Conservation (phyloP, 179 eudicot genomes). For the Beta lomatogona region DNA sequence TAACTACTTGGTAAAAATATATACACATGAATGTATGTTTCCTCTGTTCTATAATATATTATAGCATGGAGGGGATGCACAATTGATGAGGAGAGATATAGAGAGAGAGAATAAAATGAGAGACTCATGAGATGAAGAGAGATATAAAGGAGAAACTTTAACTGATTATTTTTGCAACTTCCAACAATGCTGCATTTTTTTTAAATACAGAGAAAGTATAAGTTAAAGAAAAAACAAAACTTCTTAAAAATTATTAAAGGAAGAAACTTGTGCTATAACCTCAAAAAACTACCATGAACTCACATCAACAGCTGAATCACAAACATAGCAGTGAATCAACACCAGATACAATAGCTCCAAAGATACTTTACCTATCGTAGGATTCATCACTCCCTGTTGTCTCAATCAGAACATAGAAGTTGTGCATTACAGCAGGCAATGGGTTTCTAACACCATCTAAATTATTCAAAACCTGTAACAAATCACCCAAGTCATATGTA, state of each 20-base stretch:
- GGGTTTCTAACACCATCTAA: conserved; percentile 89
- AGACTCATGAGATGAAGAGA: too few species aligned
- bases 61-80: too few species aligned
- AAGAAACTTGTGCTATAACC: neutral
- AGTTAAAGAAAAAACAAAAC: too few species aligned
- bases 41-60: too few species aligned
- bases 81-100: too few species aligned
- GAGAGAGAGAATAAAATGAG: too few species aligned
- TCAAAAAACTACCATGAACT: neutral
- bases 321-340: conserved; percentile 3
- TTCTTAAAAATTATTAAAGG: too few species aligned
- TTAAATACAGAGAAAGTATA: too few species aligned
- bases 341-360: neutral
- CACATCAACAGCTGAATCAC: neutral
- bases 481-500: conserved; percentile 19
- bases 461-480: conserved; percentile 70
- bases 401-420: conserved; percentile 91
- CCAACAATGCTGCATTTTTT: too few species aligned
- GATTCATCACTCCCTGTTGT: conserved; percentile 94
- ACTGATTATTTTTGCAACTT: too few species aligned
- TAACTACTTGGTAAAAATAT: too few species aligned
- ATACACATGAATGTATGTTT: neutral
- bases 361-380: conserved; percentile 64
- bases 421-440: conserved; percentile 71
- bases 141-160: too few species aligned